Evolutionary conservation across 306 rosid species (phyloP).

Genomic region (Vigna unguiculata): DNA sequence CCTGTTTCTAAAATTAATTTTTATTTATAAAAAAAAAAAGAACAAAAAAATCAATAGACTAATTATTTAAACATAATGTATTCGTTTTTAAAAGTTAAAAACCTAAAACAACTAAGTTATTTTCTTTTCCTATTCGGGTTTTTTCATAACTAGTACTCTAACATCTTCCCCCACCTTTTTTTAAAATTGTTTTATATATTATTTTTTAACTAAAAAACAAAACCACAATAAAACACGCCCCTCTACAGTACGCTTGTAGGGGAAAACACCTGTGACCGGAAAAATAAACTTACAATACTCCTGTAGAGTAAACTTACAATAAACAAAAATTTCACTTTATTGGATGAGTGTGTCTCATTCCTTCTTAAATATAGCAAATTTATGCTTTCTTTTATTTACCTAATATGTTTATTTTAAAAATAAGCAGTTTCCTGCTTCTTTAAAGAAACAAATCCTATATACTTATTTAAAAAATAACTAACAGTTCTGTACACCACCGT

Average conservation of each 20-base stretch:
- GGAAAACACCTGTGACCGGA: background rate
- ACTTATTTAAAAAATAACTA: slow-evolving; percentile 17
- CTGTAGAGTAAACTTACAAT: background rate
- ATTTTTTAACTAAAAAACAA: background rate
- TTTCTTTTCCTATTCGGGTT: background rate
- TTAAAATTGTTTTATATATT: background rate
- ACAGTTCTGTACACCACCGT: slow-evolving; percentile 15
- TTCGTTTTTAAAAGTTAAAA: background rate
- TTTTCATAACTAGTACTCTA: background rate
- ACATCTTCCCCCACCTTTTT: background rate
- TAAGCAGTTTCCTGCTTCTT: too few relatives aligned
- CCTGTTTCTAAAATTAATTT: background rate
- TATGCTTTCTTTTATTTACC: too few relatives aligned
- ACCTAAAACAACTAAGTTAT: background rate
- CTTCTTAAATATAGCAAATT: too few relatives aligned
- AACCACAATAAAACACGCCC: background rate
- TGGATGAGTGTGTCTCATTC: too few relatives aligned
- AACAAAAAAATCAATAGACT: too few relatives aligned
- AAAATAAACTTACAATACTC: slow-evolving; percentile 17
- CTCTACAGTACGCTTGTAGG: background rate
- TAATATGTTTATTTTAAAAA: too few relatives aligned
- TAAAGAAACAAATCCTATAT: too few relatives aligned
- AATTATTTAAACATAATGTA: too few relatives aligned
- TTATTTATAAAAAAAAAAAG: too few relatives aligned
- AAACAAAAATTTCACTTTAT: background rate